Evolutionary conservation across 345 rosid species (phyloP).

Genomic region (Eucalyptus lansdowneana): DNA sequence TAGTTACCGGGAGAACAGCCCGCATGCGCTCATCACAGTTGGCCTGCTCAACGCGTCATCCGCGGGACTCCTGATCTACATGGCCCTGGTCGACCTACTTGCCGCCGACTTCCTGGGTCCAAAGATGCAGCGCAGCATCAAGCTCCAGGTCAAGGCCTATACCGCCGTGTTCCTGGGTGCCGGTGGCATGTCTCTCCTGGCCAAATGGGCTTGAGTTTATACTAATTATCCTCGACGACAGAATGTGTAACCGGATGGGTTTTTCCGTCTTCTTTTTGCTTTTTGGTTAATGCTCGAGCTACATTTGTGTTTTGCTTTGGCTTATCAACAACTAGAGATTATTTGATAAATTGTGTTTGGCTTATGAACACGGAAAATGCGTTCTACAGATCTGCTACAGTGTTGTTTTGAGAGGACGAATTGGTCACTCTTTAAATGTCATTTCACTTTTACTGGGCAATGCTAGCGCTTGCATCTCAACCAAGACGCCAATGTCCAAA

Average conservation of each 20-base stretch:
- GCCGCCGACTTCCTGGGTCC: slow-evolving; percentile 50
- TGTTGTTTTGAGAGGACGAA: neutral
- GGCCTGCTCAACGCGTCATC: slow-evolving; percentile 53
- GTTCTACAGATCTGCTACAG: neutral
- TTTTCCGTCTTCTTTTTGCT: neutral
- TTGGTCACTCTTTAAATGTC: neutral
- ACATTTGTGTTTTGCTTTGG: neutral
- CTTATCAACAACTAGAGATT: neutral
- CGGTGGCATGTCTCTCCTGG: slow-evolving; percentile 46
- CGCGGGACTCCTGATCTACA: slow-evolving; percentile 57
- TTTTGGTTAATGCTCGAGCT: neutral
- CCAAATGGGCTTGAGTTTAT: slow-evolving; percentile 45
- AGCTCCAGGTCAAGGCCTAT: slow-evolving; percentile 40
- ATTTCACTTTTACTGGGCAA: neutral
- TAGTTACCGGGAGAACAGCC: slow-evolving; percentile 31
- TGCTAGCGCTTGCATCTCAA: neutral
- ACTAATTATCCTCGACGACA: neutral
- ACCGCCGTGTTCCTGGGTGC: slow-evolving; percentile 33
- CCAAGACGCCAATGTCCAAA: neutral
- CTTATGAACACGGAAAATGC: neutral
- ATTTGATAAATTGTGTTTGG: neutral
- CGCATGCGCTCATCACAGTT: slow-evolving; percentile 30
- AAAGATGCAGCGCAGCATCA: slow-evolving; percentile 19
- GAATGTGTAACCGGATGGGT: neutral
- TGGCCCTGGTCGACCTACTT: slow-evolving; percentile 62